Evolutionary conservation across 139 green algal species (phyloP), one percentile per base, ranked within the genome.

Genomic region (Tetraselmis chui): DNA sequence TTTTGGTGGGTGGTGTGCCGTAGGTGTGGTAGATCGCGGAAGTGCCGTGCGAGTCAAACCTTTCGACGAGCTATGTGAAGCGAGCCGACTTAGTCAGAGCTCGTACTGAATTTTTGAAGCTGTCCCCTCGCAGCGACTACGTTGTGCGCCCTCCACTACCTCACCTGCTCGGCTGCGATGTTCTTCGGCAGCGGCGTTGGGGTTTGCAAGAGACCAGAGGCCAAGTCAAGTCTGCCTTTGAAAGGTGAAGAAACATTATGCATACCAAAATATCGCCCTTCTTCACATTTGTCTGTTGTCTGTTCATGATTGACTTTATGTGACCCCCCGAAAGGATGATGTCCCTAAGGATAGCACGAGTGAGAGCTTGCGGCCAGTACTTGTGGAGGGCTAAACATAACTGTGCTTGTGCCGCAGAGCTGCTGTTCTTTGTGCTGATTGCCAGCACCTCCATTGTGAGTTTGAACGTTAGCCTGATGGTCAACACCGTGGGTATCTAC

Each of bases 401-500:
- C 59, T 27, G 23, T 80, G 67, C 79, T 32, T 1, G 77, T 24
- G 26, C 1, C 79, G 83, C 84, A 87, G 88, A 93, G 59, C 82
- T 94, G 22, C 26, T 87, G 30, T 81, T 89, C 2, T 94, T 94
- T 83, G 89, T 87, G 25, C 29, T 84, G 0, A 86, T 89, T 27
- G 88, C 91, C 2, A 90, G 92, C 76, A 27, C 88, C 23, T 95
- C 91, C 23, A 94, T 94, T 80, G 87, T 94, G 5, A 85, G 83
- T 2, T 89, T 94, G 11, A 94, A 93, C 83, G 76, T 93, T 23
- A 92, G 89, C 18, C 84, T 94, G 22, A 89, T 94, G 87, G 75
- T 94, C 82, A 94, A 94, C 84, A 86, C 80, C 1, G 91, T 95
- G 2, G 83, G 83, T 28, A 90, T 91, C 75, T 92, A 93, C 75